Percentiles rank a stretch among this genome's conserved stretches.
phyloP scores from a whole-genome alignment of 164 flowering plant genomes.

The Taxillus chinensis region DNA sequence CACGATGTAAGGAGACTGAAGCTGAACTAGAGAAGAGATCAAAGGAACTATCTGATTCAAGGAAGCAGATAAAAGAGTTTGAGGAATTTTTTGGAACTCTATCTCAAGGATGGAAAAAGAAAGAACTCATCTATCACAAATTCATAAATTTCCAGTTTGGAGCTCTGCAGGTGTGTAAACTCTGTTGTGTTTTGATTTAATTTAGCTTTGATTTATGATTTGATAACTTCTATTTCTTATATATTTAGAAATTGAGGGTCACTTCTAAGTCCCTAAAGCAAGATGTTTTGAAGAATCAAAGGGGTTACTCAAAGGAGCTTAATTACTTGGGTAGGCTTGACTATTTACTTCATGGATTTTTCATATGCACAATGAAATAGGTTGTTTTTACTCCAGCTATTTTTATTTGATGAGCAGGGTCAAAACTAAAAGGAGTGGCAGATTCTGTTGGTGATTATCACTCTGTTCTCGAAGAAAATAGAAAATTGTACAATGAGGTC shows the following conservation, averaged over 20 bases:
- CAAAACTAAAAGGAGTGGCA: conserved; percentile 55
- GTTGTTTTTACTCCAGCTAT: too few relatives aligned
- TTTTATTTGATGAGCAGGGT: conserved; percentile 28
- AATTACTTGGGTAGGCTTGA: conserved; percentile 45
- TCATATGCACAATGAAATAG: too few relatives aligned
- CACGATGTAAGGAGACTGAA: conserved; percentile 38
- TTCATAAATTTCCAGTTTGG: conserved; percentile 42
- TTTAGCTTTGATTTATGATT: background rate
- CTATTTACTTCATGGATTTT: background rate
- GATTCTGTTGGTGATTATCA: conserved; percentile 85
- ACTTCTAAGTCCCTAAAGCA: conserved; percentile 53
- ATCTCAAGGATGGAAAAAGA: conserved; percentile 47
- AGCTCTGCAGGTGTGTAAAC: conserved; percentile 44
- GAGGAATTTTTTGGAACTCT: conserved; percentile 48
- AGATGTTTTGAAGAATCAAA: conserved; percentile 41
- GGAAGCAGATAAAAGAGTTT: conserved; percentile 44
- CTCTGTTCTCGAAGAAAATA: conserved; percentile 68
- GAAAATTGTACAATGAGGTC: conserved; percentile 87
- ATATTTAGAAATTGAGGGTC: conserved; percentile 46
- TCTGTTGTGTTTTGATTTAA: background rate
- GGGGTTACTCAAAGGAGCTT: conserved; percentile 47
- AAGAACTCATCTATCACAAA: conserved; percentile 34
- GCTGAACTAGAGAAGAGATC: conserved; percentile 37
- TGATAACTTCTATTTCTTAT: conserved; percentile 7
- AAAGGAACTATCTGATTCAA: conserved; percentile 51